Base-by-base conservation (phyloP, 345 rosid genomes). In the rapeseed (Brassica napus) region DNA sequence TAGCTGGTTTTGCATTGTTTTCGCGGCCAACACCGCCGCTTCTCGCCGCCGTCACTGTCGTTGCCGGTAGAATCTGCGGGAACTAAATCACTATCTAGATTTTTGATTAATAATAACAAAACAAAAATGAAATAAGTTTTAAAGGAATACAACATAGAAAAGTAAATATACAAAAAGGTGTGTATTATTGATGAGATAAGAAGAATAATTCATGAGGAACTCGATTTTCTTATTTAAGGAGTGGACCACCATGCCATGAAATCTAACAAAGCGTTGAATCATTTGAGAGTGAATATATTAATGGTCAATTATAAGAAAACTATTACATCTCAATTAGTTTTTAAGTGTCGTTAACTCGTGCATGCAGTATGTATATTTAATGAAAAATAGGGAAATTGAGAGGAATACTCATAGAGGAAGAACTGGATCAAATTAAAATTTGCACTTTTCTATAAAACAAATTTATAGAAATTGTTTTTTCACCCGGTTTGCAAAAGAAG, bases 1-100 rank as follows among this genome's bases (percentile, higher is more conserved):
- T 96, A 84, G 95, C 92, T 96, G 90, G 89, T 83, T 90, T 88
- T 88, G 98, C 99, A 96, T 93, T 88, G 85, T 89, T 90, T 89
- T 89, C 83, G 89, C 92, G 86, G 88, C 88, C 80, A 72, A 86
- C 82, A 79, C 82, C 79, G 82, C 79, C 75, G 60, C 16, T 74
- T 49, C 8, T 55, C 74, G 11, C 78, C 65, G 34, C 74, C 78
- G 82, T 73, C 74, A 47, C 82, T 59, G 23, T 75, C 16, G 73
- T 64, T 23, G 54, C 77, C 81, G 84, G 84, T 68, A 47, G 72
- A 49, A 73, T 80, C 47, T 23, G 58, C 61, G 6, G 34, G 47
- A 55, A 14, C 34, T 2, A 68, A 44, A 23, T 31, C 49, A 23
- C 77, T 16, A 35, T 15, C 55, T 12, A 60, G 31, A 44, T 8